Base-by-base conservation (phyloP, 345 rosid genomes). In the Syzygium aromaticum region DNA sequence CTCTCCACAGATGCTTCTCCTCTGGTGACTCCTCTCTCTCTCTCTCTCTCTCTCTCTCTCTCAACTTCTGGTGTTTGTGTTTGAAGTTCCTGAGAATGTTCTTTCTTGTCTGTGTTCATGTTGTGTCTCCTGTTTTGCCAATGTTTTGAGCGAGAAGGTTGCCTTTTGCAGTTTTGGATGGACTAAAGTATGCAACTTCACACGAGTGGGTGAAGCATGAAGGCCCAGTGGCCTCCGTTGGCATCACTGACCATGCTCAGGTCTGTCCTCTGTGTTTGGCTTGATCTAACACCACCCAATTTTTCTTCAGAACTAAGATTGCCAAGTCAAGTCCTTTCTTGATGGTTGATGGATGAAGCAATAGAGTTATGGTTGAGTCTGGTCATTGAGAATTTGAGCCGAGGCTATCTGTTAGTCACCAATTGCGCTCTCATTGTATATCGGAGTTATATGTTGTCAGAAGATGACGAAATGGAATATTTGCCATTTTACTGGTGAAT, bases 151-250 rank as follows among this genome's bases (percentile, higher is more conserved):
- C 43, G 27, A 52, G 52, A 28, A 89, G 83, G 25, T 84, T 96
- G 98, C 95, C 89, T 86, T 97, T 88, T 77, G 25, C 85, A 97
- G 98, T 97, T 89, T 87, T 97, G 91, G 98, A 97, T 87, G 99
- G 98, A 63, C 88, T 97, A 87, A 97, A 97, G 93, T 96, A 96
- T 89, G 98, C 98, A 90, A 49, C 89, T 52, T 98, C 99, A 52
- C 99, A 98, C 80, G 99, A 96, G 86, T 98, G 98, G 98, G 98
- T 96, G 90, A 96, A 98, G 91, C 97, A 94, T 92, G 98, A 98
- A 80, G 99, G 98, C 86, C 84, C 93, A 56, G 98, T 95, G 84
- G 98, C 98, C 85, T 92, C 94, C 5, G 86, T 98, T 89, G 98
- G 99, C 89, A 95, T 98, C 92, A 96, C 97, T 86, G 96, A 94